phyloP scores from a whole-genome alignment of 2,329 filamentous ascomycete genomes.

The Cytospora mali region DNA sequence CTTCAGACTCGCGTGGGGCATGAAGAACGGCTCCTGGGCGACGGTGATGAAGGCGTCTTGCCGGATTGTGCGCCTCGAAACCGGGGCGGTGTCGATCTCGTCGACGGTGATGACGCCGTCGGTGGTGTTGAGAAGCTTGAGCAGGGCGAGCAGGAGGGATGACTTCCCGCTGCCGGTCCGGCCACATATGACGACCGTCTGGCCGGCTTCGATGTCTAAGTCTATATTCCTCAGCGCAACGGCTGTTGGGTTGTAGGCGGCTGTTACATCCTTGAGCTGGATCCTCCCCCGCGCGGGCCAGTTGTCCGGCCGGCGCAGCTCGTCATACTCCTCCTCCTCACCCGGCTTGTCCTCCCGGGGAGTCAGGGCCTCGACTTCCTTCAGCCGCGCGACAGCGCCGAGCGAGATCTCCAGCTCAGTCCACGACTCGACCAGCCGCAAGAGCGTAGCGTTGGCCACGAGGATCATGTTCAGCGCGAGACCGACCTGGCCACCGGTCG shows the following conservation, averaged over 20 bases:
- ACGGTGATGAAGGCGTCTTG: constrained; percentile 41
- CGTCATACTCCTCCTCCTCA: neutral
- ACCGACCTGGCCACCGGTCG: constrained; percentile 38
- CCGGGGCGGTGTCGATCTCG: constrained; percentile 46
- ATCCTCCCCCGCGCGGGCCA: constrained; percentile 38
- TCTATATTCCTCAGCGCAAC: constrained; percentile 34
- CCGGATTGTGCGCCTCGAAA: constrained; percentile 50
- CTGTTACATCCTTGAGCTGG: constrained; percentile 35
- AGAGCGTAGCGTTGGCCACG: constrained; percentile 40
- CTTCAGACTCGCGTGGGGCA: constrained; percentile 47
- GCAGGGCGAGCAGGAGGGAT: constrained; percentile 48
- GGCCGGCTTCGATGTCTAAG: constrained; percentile 42
- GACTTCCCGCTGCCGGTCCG: constrained; percentile 53
- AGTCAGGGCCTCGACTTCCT: constrained; percentile 34
- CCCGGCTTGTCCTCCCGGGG: constrained; percentile 30
- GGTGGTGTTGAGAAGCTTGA: constrained; percentile 51
- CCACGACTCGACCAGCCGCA: constrained; percentile 39
- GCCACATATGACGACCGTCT: constrained; percentile 55
- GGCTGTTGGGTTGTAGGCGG: constrained; percentile 34
- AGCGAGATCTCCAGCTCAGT: constrained; percentile 41
- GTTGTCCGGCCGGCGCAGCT: constrained; percentile 12
- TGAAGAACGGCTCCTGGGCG: constrained; percentile 49
- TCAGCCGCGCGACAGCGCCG: constrained; percentile 40
- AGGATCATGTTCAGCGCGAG: constrained; percentile 42
- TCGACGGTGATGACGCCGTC: constrained; percentile 51